Evolutionary conservation across 2,329 filamentous ascomycete species (phyloP).

Genomic region (Fusarium nisikadoi): DNA sequence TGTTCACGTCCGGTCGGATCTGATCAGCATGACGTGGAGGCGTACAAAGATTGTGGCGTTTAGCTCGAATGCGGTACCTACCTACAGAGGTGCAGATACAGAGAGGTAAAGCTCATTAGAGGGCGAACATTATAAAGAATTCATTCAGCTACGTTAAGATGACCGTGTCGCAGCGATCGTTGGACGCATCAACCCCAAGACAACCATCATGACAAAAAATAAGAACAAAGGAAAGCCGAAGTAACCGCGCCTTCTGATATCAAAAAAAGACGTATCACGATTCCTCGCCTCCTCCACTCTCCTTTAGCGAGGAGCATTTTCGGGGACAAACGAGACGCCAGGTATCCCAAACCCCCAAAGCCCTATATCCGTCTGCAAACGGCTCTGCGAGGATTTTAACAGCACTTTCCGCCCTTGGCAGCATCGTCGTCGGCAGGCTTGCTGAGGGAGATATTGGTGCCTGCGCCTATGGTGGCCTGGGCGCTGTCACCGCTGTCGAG

Average conservation of each 20-base stretch:
- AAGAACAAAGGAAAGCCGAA: conserved; percentile 55
- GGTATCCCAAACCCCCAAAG: conserved; percentile 48
- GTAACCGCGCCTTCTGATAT: conserved; percentile 55
- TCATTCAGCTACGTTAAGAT: conserved; percentile 54
- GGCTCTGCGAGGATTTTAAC: conserved; percentile 61
- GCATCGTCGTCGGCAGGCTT: conserved; percentile 81
- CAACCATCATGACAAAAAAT: conserved; percentile 52
- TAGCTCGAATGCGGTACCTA: not conserved
- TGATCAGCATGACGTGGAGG: conserved; percentile 32
- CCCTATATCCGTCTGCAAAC: conserved; percentile 41
- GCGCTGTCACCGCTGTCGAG: conserved; percentile 88
- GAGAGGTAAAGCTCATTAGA: not conserved
- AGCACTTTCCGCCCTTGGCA: conserved; percentile 84
- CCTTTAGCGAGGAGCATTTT: conserved; percentile 49
- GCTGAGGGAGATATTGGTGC: conserved; percentile 87
- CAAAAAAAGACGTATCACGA: conserved; percentile 51
- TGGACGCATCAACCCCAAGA: conserved; percentile 51
- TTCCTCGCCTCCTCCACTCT: conserved; percentile 50
- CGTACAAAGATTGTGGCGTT: conserved; percentile 16
- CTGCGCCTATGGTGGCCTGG: conserved; percentile 81
- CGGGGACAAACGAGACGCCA: conserved; percentile 50
- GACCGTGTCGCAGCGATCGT: conserved; percentile 52
- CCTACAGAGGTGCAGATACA: too few relatives aligned
- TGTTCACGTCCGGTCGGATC: not conserved
- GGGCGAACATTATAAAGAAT: conserved; percentile 49